phyloP scores from a whole-genome alignment of 179 eudicot species.

The Silene coronaria region DNA sequence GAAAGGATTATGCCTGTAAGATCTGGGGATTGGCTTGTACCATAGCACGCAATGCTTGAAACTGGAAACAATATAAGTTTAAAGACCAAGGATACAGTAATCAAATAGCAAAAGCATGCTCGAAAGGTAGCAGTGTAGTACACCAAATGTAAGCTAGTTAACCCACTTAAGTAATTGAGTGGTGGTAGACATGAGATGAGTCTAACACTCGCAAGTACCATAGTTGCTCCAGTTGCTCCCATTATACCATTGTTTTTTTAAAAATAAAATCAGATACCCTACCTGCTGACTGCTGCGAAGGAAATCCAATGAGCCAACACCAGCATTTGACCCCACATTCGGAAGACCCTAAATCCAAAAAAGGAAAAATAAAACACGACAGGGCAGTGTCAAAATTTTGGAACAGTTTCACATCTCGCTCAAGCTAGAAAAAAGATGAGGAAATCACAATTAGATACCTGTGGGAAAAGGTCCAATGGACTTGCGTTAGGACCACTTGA shows the following conservation, averaged over 20 bases:
- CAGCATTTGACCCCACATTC: conserved; percentile 69
- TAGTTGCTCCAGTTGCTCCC: too few species aligned
- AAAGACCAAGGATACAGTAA: conserved; percentile 6
- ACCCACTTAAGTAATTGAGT: background rate
- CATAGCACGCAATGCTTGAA: conserved; percentile 72
- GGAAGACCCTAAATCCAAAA: conserved; percentile 63
- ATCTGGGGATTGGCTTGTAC: conserved; percentile 16
- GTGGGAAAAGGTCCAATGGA: conserved; percentile 89
- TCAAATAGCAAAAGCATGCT: background rate
- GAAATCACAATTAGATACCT: conserved; percentile 35
- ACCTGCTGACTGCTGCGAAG: conserved; percentile 88
- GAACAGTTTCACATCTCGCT: background rate
- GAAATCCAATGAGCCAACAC: conserved; percentile 76
- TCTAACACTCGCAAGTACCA: too few species aligned
- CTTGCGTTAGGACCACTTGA: conserved; percentile 77
- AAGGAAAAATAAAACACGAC: background rate
- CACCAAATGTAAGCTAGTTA: background rate
- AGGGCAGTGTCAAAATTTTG: background rate
- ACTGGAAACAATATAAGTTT: conserved; percentile 32
- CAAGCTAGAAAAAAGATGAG: background rate
- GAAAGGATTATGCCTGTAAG: conserved; percentile 53
- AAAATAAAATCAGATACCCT: conserved; percentile 2
- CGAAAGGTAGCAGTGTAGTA: background rate
- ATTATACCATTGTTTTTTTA: too few species aligned
- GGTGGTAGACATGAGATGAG: too few species aligned